These are phyloP conservation scores for Strobilomyces echinocephalus DNA, from an alignment of 768 basidiomycete species.

Conservation along the genomic window DNA sequence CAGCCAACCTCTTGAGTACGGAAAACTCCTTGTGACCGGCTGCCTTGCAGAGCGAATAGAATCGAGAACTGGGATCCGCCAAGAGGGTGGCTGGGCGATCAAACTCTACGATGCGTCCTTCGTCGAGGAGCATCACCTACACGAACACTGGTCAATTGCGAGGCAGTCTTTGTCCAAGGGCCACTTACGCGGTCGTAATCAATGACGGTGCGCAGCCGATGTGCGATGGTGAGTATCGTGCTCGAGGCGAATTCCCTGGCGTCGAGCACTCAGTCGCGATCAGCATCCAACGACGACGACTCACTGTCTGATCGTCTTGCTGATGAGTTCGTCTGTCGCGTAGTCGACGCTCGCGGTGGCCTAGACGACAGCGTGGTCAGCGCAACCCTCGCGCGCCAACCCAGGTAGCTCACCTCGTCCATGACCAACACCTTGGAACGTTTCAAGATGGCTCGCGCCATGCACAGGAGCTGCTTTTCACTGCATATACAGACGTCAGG, in stretches of 20 bases:
- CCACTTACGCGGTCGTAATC: slow-evolving; percentile 73
- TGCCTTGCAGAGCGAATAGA: slow-evolving; percentile 66
- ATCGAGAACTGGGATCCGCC: slow-evolving; percentile 52
- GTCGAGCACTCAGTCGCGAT: neutral
- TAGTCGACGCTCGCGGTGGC: slow-evolving; percentile 79
- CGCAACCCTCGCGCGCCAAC: slow-evolving; percentile 2
- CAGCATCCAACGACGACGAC: slow-evolving; percentile 19
- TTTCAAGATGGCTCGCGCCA: slow-evolving; percentile 79
- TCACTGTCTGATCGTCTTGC: slow-evolving; percentile 76
- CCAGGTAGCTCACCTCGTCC: slow-evolving; percentile 59
- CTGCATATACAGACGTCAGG: slow-evolving; percentile 29
- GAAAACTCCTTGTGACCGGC: slow-evolving; percentile 70
- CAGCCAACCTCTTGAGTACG: slow-evolving; percentile 64
- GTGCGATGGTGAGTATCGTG: slow-evolving; percentile 81
- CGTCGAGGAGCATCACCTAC: slow-evolving; percentile 73
- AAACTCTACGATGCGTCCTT: slow-evolving; percentile 76
- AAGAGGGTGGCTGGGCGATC: slow-evolving; percentile 60
- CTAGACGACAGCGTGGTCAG: slow-evolving; percentile 27
- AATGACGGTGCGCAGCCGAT: slow-evolving; percentile 73
- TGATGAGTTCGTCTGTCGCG: slow-evolving; percentile 83
- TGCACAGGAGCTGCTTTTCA: slow-evolving; percentile 83
- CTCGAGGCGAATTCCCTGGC: slow-evolving; percentile 70
- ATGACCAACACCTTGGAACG: slow-evolving; percentile 74
- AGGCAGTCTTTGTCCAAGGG: slow-evolving; percentile 3
- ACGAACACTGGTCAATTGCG: slow-evolving; percentile 1